Percentiles rank a stretch among this genome's conserved stretches.
Evolutionary conservation across 768 basidiomycete species (phyloP).

Genomic region (Tylopilus subfusipes): DNA sequence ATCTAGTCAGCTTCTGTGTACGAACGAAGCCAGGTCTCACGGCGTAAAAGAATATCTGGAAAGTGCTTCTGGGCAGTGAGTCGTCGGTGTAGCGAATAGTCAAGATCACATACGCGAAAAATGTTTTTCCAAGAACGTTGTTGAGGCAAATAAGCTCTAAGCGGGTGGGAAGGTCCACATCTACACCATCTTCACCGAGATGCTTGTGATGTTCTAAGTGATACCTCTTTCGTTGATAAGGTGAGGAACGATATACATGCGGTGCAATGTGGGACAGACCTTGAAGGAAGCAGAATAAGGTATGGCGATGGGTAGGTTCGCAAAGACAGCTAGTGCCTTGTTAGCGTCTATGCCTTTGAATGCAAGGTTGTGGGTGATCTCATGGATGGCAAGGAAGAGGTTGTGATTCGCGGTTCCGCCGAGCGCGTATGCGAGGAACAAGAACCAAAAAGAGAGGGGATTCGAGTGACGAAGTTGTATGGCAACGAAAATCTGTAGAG

Average conservation of each 20-base stretch:
- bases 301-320: slow-evolving; percentile 90
- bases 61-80: slow-evolving; percentile 58
- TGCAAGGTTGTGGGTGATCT: slow-evolving; percentile 97
- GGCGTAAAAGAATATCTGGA: slow-evolving; percentile 98
- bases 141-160: slow-evolving; percentile 84
- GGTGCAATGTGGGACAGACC: slow-evolving; percentile 36
- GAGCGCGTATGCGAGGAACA: slow-evolving; percentile 75
- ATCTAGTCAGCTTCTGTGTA: slow-evolving; percentile 70
- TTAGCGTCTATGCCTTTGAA: slow-evolving; percentile 81
- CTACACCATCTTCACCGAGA: slow-evolving; percentile 92
- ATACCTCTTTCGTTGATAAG: slow-evolving; percentile 56
- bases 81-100: neutral
- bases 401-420: slow-evolving; percentile 98
- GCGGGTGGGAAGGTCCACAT: slow-evolving; percentile 89
- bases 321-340: slow-evolving; percentile 83
- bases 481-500: slow-evolving; percentile 67
- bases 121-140: slow-evolving; percentile 96
- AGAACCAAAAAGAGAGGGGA: slow-evolving; percentile 67
- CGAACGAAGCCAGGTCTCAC: slow-evolving; percentile 92
- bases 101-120: slow-evolving; percentile 73
- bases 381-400: slow-evolving; percentile 95
- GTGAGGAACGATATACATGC: neutral
- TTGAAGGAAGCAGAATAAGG: slow-evolving; percentile 97
- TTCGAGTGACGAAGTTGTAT: slow-evolving; percentile 62
- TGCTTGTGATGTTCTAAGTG: slow-evolving; percentile 97